These are phyloP conservation scores for Pseudonitzschia delicatissima DNA, from an alignment of 108 stramenopile species.

Conservation along the genomic window DNA sequence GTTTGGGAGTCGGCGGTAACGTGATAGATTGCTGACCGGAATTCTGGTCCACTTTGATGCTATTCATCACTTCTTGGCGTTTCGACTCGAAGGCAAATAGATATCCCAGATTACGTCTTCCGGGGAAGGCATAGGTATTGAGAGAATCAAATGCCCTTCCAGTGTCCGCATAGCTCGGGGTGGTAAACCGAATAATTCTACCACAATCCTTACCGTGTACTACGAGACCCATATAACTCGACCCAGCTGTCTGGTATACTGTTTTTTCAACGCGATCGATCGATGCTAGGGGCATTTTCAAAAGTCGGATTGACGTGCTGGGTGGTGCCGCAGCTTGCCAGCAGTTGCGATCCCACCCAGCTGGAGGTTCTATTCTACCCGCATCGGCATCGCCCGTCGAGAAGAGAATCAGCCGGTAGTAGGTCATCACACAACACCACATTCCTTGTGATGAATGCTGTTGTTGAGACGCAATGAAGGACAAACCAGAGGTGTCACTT, in stretches of 20 bases:
- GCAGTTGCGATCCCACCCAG: constrained; percentile 35
- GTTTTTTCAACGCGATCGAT: constrained; percentile 84
- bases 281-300: constrained; percentile 73
- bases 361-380: constrained; percentile 14
- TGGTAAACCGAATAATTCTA: constrained; percentile 68
- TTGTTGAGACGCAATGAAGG: constrained; percentile 22
- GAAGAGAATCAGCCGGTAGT: constrained; percentile 76
- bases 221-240: constrained; percentile 43
- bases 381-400: constrained; percentile 24
- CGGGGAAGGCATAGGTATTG: constrained; percentile 88
- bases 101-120: constrained; percentile 80
- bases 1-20: constrained; percentile 49
- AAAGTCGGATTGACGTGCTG: constrained; percentile 37
- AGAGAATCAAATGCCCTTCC: constrained; percentile 68
- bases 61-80: constrained; percentile 62
- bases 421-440: constrained; percentile 87
- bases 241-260: constrained; percentile 32
- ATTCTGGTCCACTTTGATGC: constrained; percentile 31
- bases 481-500: constrained; percentile 48
- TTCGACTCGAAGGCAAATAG: constrained; percentile 89
- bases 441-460: constrained; percentile 18
- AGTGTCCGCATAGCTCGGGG: constrained; percentile 65
- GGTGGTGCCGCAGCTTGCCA: constrained; percentile 22
- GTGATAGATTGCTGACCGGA: constrained; percentile 40
- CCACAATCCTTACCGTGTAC: constrained; percentile 68